Evolutionary conservation across 768 basidiomycete species (phyloP).

Genomic region (Tulasnella sp.): DNA sequence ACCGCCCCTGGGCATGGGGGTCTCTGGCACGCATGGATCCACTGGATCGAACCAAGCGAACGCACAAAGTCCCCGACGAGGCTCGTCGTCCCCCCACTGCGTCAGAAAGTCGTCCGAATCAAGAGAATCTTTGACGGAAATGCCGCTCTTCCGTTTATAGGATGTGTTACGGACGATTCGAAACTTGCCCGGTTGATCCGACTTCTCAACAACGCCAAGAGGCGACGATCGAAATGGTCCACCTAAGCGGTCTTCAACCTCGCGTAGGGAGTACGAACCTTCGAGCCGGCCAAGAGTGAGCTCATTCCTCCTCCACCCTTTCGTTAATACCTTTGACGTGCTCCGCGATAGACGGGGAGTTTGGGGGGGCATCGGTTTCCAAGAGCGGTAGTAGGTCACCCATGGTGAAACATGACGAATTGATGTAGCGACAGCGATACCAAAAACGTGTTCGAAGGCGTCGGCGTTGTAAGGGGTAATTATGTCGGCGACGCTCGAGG

Average conservation of each 20-base stretch:
- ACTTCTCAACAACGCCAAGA: slow-evolving; percentile 20
- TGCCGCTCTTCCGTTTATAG: neutral
- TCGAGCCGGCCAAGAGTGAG: slow-evolving; percentile 26
- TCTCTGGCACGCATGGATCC: too few species aligned
- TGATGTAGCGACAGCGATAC: neutral
- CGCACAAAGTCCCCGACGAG: too few species aligned
- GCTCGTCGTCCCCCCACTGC: neutral
- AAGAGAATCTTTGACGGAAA: neutral
- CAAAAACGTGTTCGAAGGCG: neutral
- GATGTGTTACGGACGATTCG: slow-evolving; percentile 40
- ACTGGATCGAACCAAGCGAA: too few species aligned
- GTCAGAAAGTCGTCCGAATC: neutral
- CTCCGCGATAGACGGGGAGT: neutral
- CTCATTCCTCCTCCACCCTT: slow-evolving; percentile 32
- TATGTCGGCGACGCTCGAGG: neutral
- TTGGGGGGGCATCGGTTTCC: neutral
- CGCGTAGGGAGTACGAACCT: slow-evolving; percentile 29
- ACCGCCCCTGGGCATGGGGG: neutral
- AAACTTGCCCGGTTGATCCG: slow-evolving; percentile 38
- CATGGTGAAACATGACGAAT: too few species aligned
- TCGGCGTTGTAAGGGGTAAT: slow-evolving; percentile 3
- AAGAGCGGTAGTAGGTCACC: too few species aligned
- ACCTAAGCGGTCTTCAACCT: slow-evolving; percentile 6
- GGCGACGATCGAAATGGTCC: slow-evolving; percentile 32
- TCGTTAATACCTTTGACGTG: neutral